A percentile compares a stretch with the other conserved stretches of the same genome.
Evolutionary conservation across 495 filamentous ascomycete species (phyloP).

Genomic region (Penicillium coprophilum): DNA sequence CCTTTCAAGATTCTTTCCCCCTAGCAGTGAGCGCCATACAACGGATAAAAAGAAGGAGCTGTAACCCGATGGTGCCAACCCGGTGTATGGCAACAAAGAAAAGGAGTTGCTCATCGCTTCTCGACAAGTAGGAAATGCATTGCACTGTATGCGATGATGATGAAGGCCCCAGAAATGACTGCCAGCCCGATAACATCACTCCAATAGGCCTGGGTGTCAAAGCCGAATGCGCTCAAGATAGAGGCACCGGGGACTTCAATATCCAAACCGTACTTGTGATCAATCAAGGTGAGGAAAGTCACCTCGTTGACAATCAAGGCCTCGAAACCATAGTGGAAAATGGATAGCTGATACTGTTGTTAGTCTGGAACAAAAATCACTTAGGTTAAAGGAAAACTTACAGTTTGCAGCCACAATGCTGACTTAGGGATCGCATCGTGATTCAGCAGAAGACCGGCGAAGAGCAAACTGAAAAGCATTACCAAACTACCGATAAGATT

Average conservation of each 20-base stretch:
- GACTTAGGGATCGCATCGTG: conserved; percentile 85
- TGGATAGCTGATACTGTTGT: conserved; percentile 65
- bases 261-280: conserved; percentile 91
- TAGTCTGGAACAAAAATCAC: not conserved
- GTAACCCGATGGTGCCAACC: not conserved
- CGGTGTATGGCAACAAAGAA: conserved; percentile 1
- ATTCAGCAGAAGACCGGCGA: conserved; percentile 90
- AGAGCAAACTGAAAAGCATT: conserved; percentile 96
- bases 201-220: conserved; percentile 82
- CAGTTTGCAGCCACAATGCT: conserved; percentile 83
- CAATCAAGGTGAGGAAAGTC: conserved; percentile 80
- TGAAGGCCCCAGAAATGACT: conserved; percentile 77
- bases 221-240: conserved; percentile 91
- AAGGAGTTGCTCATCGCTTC: conserved; percentile 59
- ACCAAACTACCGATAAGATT: conserved; percentile 93
- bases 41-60: not conserved
- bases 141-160: conserved; percentile 83
- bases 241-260: conserved; percentile 95
- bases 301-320: conserved; percentile 97
- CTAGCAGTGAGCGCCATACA: not conserved
- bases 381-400: conserved; percentile 37
- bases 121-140: conserved; percentile 95
- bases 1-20: not conserved
- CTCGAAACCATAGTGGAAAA: conserved; percentile 99
- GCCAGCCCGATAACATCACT: conserved; percentile 77